Base-by-base conservation (phyloP, 306 rosid species). In the Gastrolobium villosum region DNA sequence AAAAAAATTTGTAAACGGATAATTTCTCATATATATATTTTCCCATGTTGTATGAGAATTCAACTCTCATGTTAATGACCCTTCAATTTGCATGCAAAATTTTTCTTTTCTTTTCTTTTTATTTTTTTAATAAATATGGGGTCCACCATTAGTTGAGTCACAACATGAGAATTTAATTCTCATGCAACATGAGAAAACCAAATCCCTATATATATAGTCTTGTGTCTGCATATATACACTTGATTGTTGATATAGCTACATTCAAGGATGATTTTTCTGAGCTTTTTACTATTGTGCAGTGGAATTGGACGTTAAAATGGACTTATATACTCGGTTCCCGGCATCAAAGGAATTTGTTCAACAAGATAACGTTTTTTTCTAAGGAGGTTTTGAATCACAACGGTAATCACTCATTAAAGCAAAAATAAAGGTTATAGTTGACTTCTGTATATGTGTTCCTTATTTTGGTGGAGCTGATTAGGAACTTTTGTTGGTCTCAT, bases 401-500 rank as follows among this genome's bases (percentile, higher is more conserved):
- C 72, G 81, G 62, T 73, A 79, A 85, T 79, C 76, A 80, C 74
- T 84, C 77, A 56, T 14, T 50, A 83, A 83, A 75, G 64, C 54
- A 45, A 79, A 83, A 68, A 34, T 34, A 56, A 46, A 64, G 62
- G 9, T 32, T 10, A 39, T 30, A 41, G 78, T 86, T 84, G 86
- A 84, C 86, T 85, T 53, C 26, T 73, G 41, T 37, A 65, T 57
- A 32, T 44, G 52, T 60, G 68, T 65, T 55, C 40, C 45, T 62
- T 72, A 75, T 45, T 83, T 77, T 81, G 84, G 78, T 87, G 89
- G 88, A 67, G 69, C 72, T 78, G 88, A 83, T 79, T 85, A 84
- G 72, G 84, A 85, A 64, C 41, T 72, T 82, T 74, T 74, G 75
- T 78, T 80, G 79, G 83, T 74, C 59, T 78, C 68, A 65, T 80